Evolutionary conservation across 495 filamentous ascomycete genomes (phyloP), one percentile per base, ranked within the genome.

Genomic region (Annulohypoxylon bovei): DNA sequence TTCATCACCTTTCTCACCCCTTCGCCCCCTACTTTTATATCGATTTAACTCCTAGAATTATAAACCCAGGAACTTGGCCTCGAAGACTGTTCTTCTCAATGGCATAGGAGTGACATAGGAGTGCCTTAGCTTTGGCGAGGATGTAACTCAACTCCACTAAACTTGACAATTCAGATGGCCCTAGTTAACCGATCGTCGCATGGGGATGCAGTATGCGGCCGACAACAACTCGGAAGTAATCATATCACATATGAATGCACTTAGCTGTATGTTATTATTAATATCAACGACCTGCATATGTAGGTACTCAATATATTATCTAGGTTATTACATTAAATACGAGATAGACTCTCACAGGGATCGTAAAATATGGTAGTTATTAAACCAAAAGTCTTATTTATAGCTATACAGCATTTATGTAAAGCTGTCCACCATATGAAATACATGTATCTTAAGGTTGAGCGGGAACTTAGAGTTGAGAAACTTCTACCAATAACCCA

Each of bases 141-240:
- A 55, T 55, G 32, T n/a, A 55, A 55, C 52, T 55, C 52, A 23
- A 18, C 28, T 37, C 52, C 52, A 55, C 52, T 39, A 37, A 55
- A 55, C 32, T 37, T 55, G 32, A 37, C 52, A 55, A 25, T 37
- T 55, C 32, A 37, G 9, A 37, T 55, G 18, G 39, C 1, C 28
- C 30, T 6, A 55, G 25, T 11, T 55, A 33, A 54, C 50, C 50
- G 47, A 50, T 30, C 47, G 23, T 54, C 37, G 12, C 23, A 55
- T 55, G 33, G 30, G 52, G 20, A 39, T 33, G 12, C 12, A 22
- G 25, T 55, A 55, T 39, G 14, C 18, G 18, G 32, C 52, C 52
- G 18, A 55, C 32, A 39, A 37, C 9, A 55, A 4, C 18, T 54
- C 50, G 28, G 50, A 54, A 20, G 25, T 35, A 5, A 33, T 16